These are phyloP conservation scores for Jamesozyma lodderae DNA, from an alignment of 805 yeast genomes.

Conservation along the genomic window DNA sequence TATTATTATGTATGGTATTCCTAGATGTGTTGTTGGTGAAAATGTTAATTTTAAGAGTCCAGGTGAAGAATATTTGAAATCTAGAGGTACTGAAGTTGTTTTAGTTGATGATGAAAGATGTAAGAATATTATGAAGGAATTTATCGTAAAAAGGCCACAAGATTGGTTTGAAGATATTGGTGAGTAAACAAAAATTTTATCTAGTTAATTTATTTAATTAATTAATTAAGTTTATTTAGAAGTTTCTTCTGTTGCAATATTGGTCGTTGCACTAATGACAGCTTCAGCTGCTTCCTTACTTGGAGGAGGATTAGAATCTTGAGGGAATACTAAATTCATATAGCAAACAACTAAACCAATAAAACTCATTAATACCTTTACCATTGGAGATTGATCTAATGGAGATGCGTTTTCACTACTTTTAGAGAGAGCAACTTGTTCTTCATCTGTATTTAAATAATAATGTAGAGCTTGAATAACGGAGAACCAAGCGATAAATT, in stretches of 20 bases:
- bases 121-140: conserved; percentile 62
- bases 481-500: conserved; percentile 41
- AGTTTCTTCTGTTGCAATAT: background rate
- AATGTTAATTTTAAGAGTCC: conserved; percentile 67
- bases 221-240: background rate
- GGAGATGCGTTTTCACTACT: conserved; percentile 13
- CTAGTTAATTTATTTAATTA: too few species aligned
- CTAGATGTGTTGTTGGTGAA: conserved; percentile 84
- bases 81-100: conserved; percentile 65
- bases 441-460: conserved; percentile 21
- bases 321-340: conserved; percentile 42
- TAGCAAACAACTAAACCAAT: conserved; percentile 46
- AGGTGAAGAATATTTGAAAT: conserved; percentile 63
- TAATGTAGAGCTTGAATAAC: conserved; percentile 40
- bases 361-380: conserved; percentile 38
- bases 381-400: conserved; percentile 35
- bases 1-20: conserved; percentile 76
- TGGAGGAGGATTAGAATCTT: conserved; percentile 2
- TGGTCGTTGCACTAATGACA: background rate
- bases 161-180: conserved; percentile 84
- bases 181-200: conserved; percentile 18
- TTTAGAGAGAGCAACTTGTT: conserved; percentile 29
- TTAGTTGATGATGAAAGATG: conserved; percentile 53
- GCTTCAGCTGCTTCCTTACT: too few species aligned
- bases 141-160: conserved; percentile 67